phyloP scores from a whole-genome alignment of 768 basidiomycete genomes.

The Termitomyces heimii region DNA sequence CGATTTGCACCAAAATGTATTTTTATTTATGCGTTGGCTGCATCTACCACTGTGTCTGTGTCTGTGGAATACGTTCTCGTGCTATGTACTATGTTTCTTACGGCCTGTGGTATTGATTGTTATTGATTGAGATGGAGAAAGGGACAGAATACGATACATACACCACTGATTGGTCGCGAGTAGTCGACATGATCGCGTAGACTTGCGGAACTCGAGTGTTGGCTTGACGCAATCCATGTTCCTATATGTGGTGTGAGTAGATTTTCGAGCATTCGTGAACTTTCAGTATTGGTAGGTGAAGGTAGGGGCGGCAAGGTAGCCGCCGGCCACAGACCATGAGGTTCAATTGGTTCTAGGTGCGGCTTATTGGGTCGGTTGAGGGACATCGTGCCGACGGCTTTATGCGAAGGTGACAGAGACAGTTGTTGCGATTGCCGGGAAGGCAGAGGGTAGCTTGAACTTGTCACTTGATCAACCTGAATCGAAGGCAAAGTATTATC shows the following conservation, averaged over 20 bases:
- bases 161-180: conserved; percentile 29
- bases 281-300: conserved; percentile 22
- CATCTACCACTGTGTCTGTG: neutral
- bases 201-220: conserved; percentile 26
- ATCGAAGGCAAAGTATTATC: conserved; percentile 4
- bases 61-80: conserved; percentile 22
- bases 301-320: conserved; percentile 19
- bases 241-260: conserved; percentile 23
- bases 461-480: conserved; percentile 1
- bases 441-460: neutral
- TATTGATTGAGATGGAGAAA: neutral
- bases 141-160: conserved; percentile 6
- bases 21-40: neutral
- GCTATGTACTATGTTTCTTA: conserved; percentile 23
- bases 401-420: conserved; percentile 3
- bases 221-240: conserved; percentile 12
- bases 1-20: neutral
- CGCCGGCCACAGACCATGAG: conserved; percentile 18
- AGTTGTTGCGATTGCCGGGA: neutral
- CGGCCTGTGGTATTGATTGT: conserved; percentile 12
- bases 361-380: conserved; percentile 10
- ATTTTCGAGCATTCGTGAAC: conserved; percentile 22
- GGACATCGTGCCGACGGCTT: conserved; percentile 2
- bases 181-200: conserved; percentile 35
- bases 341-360: conserved; percentile 5